Evolutionary conservation across 495 filamentous ascomycete genomes (phyloP), one percentile per base, ranked within the genome.

Genomic region (Aspergillus ellipticus): DNA sequence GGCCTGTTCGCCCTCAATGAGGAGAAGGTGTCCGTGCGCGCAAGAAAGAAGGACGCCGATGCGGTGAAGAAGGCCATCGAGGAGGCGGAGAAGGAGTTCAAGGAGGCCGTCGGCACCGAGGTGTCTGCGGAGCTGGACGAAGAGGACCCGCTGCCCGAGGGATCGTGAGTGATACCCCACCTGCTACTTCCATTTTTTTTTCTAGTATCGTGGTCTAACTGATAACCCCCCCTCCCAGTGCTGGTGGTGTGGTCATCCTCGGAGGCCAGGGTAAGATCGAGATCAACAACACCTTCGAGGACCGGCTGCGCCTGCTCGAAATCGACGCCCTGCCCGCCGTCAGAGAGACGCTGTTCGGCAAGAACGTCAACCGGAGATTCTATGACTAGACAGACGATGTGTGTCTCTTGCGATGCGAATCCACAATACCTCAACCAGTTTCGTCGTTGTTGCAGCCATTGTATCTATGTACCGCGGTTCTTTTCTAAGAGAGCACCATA

Each of bases 211-310:
- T 63, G 21, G 1, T n/a, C 61, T 68, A 29, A 69, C 55, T 28
- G 46, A 20, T n/a, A 8, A 24, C 22, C 24, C 41, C 39, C 21
- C 3, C 33, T 24, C 54, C 48, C 54, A 98, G 94, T 59, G 81
- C 90, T 51, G 94, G 94, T 54, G 94, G 94, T 58, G 76, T 97
- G 16, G 67, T 77, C 41, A 88, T 97, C 58, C 69, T 95, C 20
- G 90, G 92, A 22, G 84, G 86, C 46, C 79, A 84, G 55, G 95
- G 95, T 66, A 96, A 92, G 80, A 97, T 99, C 70, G 90, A 96
- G 60, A 96, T 99, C 69, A 91, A 96, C 83, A 97, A 99, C 75
- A 97, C 94, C 22, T 86, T 97, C 47, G 95, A 97, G 62, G 89
- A 96, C 67, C 85, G 95, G 52, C 76, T 99, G 71, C 85, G 84